Conservation (phyloP, 2,329 filamentous ascomycete genomes). For the Didymella sp. region DNA sequence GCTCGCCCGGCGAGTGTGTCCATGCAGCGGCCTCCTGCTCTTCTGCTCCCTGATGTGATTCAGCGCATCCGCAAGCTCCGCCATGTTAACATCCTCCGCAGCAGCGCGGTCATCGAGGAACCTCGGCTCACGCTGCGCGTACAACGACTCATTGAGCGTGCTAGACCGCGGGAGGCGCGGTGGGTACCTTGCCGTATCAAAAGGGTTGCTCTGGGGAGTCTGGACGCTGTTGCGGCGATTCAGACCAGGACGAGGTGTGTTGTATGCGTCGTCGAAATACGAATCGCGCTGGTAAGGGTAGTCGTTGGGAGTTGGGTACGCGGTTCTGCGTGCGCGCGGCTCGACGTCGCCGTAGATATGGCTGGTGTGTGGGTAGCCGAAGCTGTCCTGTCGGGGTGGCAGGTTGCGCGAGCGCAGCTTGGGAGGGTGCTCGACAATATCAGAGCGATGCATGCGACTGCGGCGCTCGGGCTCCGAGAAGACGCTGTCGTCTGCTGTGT, state of each 20-base stretch:
- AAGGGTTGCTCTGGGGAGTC: constrained; percentile 13
- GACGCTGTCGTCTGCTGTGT: constrained; percentile 31
- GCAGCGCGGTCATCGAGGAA: neutral
- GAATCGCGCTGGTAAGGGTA: constrained; percentile 15
- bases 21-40: constrained; percentile 6
- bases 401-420: constrained; percentile 3
- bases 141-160: constrained; percentile 13
- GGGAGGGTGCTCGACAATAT: constrained; percentile 5
- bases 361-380: constrained; percentile 14
- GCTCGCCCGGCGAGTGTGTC: neutral
- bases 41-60: constrained; percentile 8
- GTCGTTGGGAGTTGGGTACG: constrained; percentile 19
- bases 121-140: neutral
- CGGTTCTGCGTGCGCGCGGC: neutral
- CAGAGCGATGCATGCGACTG: constrained; percentile 1
- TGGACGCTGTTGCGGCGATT: constrained; percentile 26
- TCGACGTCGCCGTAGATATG: constrained; percentile 21
- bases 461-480: constrained; percentile 26
- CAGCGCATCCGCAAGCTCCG: constrained; percentile 2
- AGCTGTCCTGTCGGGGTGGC: constrained; percentile 1
- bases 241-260: constrained; percentile 5
- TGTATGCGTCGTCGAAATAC: constrained; percentile 19
- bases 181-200: constrained; percentile 14
- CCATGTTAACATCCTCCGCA: neutral
- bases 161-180: constrained; percentile 16